Percentiles rank a stretch among this genome's conserved stretches.
Conservation (phyloP, 2,329 filamentous ascomycete species). For the Magnaporthales sp. region DNA sequence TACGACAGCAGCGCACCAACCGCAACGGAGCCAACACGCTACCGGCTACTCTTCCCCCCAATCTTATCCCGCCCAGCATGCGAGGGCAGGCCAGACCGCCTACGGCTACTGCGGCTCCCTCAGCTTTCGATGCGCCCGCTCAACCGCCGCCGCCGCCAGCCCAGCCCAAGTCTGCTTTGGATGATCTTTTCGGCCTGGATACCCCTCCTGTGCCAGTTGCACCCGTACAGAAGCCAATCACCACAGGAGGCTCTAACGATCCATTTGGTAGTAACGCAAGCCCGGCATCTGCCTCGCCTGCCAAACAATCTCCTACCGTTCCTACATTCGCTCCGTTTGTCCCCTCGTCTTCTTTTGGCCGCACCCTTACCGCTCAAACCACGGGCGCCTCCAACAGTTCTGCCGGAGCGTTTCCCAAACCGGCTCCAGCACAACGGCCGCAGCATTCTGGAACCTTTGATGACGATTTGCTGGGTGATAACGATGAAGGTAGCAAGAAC, state of each 20-base stretch:
- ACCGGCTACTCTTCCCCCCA: constrained; percentile 69
- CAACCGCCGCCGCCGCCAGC: constrained; percentile 21
- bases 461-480: constrained; percentile 86
- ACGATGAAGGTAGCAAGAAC: constrained; percentile 81
- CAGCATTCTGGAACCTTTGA: constrained; percentile 18
- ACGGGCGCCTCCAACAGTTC: constrained; percentile 55
- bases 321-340: constrained; percentile 79
- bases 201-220: constrained; percentile 45
- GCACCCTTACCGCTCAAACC: constrained; percentile 65
- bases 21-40: constrained; percentile 52
- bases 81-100: constrained; percentile 50
- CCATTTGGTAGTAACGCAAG: constrained; percentile 49
- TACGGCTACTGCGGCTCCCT: constrained; percentile 27
- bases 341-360: constrained; percentile 86
- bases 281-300: constrained; percentile 43
- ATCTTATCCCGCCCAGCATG: constrained; percentile 79
- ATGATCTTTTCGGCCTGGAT: constrained; percentile 91
- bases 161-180: constrained; percentile 60
- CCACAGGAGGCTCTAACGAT: constrained; percentile 68
- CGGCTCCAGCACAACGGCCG: constrained; percentile 16
- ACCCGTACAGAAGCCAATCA: constrained; percentile 50
- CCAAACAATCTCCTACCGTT: constrained; percentile 36
- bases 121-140: constrained; percentile 42
- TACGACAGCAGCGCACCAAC: constrained; percentile 76
- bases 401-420: constrained; percentile 29